Conservation (phyloP, 768 basidiomycete species). For the Rhodotorula paludigena region DNA sequence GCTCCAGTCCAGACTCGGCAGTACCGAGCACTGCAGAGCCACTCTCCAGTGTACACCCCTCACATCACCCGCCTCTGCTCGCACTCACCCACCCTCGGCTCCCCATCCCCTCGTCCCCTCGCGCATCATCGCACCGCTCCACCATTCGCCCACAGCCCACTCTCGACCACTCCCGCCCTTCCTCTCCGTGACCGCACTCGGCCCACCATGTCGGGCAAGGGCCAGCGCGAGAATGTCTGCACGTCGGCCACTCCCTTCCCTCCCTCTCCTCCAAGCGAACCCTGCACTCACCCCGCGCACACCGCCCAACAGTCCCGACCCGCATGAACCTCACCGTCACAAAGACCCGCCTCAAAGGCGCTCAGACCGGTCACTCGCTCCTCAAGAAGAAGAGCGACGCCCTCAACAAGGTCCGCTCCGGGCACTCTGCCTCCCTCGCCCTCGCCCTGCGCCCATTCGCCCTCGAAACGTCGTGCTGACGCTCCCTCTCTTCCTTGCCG, state of each 20-base stretch:
- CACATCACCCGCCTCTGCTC: too few species aligned
- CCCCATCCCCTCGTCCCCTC: too few species aligned
- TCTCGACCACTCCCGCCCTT: too few species aligned
- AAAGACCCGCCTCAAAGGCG: conserved; percentile 46
- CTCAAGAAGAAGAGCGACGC: conserved; percentile 98
- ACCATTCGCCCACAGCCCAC: too few species aligned
- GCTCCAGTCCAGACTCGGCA: too few species aligned
- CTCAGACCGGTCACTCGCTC: conserved; percentile 67
- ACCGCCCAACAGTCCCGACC: conserved; percentile 60
- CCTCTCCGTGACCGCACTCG: too few species aligned
- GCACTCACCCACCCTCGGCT: too few species aligned
- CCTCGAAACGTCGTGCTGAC: too few species aligned
- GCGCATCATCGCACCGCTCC: too few species aligned
- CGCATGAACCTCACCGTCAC: conserved; percentile 96
- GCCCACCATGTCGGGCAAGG: conserved; percentile 74
- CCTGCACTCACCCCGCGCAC: not conserved
- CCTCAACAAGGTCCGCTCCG: conserved; percentile 52
- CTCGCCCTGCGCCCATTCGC: not conserved
- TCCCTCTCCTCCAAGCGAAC: not conserved
- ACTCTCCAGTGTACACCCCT: too few species aligned
- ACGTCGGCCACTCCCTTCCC: conserved; percentile 22
- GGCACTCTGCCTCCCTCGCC: not conserved
- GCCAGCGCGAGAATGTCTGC: conserved; percentile 81
- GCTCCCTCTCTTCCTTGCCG: not conserved
- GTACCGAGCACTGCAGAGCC: too few species aligned